Base-by-base conservation (phyloP, 139 green algal species). In the Picochlorum costavermella region DNA sequence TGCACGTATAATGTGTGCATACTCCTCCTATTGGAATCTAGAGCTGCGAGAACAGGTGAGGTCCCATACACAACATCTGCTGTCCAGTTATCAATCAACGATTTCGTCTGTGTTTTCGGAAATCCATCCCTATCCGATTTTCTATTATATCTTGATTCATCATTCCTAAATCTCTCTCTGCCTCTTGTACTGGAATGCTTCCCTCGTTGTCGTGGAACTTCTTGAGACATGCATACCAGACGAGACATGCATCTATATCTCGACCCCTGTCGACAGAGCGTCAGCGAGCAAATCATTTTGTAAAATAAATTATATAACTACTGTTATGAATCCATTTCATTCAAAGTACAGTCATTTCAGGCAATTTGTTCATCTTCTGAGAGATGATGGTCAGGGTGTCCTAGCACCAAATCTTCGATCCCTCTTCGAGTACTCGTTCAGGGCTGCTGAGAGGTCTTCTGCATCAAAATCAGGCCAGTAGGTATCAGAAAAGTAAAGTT, bases 51-150 rank as follows among this genome's bases (percentile, higher is more conserved):
- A 36, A 94, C 75, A 0, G 87, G 86, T 20, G 82, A 75, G 36
- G 90, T 81, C 12, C 87, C 87, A 56, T 91, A 94, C 70, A 94
- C 50, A n/a, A 65, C 77, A 26, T 81, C 75, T 1, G 65, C 75
- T 5, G 58, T 6, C 69, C 63, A 69, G 45, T 20, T 44, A 59
- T 64, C 58, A 29, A 17, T 64, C 56, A 61, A 29, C 46, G n/a
- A 23, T 23, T 20, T 53, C 12, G 46, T 53, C 33, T 40, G 33
- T 8, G 33, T 40, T 40, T 40, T 40, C 33, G 33, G 33, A 40
- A 40, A 40, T 40, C 33, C 33, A 40, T 40, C 33, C 33, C 33
- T 40, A 40, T 40, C 33, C 33, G 33, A 40, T 40, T 40, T 40
- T 40, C 33, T 40, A 40, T 8, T 9, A 1, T 40, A 40, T 40